A percentile compares a stretch with the other conserved stretches of the same genome.
phyloP scores from a whole-genome alignment of 2,329 filamentous ascomycete genomes.

The Aureobasidium melanogenum region DNA sequence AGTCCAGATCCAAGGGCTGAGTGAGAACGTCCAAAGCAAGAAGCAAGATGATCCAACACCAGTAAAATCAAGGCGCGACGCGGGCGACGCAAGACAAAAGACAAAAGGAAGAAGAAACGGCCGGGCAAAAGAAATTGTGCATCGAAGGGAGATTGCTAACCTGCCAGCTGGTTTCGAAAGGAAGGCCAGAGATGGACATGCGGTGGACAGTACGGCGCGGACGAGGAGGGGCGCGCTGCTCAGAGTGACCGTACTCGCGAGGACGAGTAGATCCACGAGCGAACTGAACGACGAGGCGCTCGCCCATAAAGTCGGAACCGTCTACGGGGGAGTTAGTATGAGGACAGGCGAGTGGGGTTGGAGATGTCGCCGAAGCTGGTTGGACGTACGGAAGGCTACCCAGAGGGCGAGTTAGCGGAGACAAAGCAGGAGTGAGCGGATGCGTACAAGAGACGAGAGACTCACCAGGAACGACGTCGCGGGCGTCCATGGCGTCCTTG shows the following conservation, averaged over 20 bases:
- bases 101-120: background rate
- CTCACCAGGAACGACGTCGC: conserved; percentile 96
- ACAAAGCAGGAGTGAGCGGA: conserved; percentile 9
- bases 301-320: conserved; percentile 96
- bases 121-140: background rate
- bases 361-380: background rate
- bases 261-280: conserved; percentile 70
- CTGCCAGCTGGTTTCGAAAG: conserved; percentile 99
- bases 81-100: conserved; percentile 6
- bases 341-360: background rate
- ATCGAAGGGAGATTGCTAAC: conserved; percentile 57
- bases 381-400: conserved; percentile 53
- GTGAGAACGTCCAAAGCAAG: conserved; percentile 29
- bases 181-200: conserved; percentile 96
- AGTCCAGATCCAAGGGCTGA: conserved; percentile 53
- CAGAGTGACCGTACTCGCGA: conserved; percentile 36
- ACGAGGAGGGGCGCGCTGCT: conserved; percentile 55
- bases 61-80: background rate
- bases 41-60: background rate
- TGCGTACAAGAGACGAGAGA: conserved; percentile 18
- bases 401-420: conserved; percentile 15
- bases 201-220: conserved; percentile 90
- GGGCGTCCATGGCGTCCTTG: conserved; percentile 95
- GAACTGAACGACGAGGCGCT: conserved; percentile 95
- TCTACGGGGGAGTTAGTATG: conserved; percentile 46